phyloP scores from a whole-genome alignment of 163 green algal genomes.

The Scenedesmus sp. region DNA sequence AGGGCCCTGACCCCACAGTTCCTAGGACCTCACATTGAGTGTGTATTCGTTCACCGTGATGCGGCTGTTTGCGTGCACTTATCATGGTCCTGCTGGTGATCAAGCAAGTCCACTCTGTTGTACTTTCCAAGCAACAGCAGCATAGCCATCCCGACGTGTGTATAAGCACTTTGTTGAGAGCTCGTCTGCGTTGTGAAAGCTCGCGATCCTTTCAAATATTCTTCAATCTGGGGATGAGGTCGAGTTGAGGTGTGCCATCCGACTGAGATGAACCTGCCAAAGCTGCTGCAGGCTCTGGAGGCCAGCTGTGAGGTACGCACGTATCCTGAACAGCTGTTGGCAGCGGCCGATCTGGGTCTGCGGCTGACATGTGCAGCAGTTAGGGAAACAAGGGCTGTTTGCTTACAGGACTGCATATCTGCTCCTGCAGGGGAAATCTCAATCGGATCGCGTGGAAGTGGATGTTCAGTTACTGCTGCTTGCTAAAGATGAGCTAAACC shows the following conservation, averaged over 20 bases:
- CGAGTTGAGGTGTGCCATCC: not conserved
- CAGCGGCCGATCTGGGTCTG: not conserved
- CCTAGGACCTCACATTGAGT: not conserved
- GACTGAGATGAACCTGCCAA: not conserved
- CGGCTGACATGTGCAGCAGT: not conserved
- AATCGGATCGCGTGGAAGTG: not conserved
- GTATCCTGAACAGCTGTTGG: not conserved
- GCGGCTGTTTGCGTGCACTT: not conserved
- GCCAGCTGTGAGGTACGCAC: not conserved
- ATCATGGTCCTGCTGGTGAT: not conserved
- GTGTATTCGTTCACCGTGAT: not conserved
- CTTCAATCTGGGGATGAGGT: not conserved
- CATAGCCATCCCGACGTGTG: not conserved
- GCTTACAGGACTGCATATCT: not conserved
- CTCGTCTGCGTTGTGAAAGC: too few relatives aligned
- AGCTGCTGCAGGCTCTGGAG: slow-evolving; percentile 14
- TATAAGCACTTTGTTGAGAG: too few relatives aligned
- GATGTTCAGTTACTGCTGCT: slow-evolving; percentile 4
- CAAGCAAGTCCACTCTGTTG: not conserved
- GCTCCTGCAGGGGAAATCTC: not conserved
- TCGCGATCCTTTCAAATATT: too few relatives aligned
- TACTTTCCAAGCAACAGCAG: not conserved
- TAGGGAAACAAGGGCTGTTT: not conserved
- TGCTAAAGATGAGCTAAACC: slow-evolving; percentile 26
- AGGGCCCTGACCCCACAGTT: not conserved